Conservation (phyloP, 2,329 filamentous ascomycete species). For the Cryphonectria nitschkei region DNA sequence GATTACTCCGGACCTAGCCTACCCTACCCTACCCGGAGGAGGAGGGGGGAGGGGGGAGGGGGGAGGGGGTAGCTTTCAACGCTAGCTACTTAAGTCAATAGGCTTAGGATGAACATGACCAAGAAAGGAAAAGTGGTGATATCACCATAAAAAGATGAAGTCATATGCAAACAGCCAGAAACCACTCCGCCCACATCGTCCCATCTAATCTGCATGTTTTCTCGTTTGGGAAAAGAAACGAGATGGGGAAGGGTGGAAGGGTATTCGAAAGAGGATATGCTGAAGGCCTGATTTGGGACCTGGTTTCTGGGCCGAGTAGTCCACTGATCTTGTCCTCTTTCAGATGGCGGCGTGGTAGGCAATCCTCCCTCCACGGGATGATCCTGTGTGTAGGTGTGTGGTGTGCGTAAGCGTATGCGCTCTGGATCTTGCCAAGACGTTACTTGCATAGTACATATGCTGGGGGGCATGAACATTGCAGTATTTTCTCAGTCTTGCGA, state of each 20-base stretch:
- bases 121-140: not conserved
- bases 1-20: not conserved
- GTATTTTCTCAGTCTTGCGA: not conserved
- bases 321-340: not conserved
- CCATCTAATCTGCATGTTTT: not conserved
- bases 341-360: not conserved
- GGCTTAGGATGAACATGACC: not conserved
- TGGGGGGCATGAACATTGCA: not conserved
- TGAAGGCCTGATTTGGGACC: not conserved
- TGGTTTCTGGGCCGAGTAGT: not conserved
- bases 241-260: not conserved
- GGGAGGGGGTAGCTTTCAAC: not conserved
- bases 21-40: not conserved
- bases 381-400: not conserved
- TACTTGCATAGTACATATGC: not conserved
- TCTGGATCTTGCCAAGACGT: slow-evolving; percentile 1
- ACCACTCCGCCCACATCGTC: not conserved
- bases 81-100: not conserved
- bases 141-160: slow-evolving; percentile 8
- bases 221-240: not conserved
- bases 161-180: slow-evolving; percentile 2
- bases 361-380: not conserved
- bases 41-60: not conserved
- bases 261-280: not conserved
- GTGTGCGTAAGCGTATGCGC: not conserved